Base-by-base conservation (phyloP, 192 early-diverging fungal species). In the Globomyces pollinis-pini region DNA sequence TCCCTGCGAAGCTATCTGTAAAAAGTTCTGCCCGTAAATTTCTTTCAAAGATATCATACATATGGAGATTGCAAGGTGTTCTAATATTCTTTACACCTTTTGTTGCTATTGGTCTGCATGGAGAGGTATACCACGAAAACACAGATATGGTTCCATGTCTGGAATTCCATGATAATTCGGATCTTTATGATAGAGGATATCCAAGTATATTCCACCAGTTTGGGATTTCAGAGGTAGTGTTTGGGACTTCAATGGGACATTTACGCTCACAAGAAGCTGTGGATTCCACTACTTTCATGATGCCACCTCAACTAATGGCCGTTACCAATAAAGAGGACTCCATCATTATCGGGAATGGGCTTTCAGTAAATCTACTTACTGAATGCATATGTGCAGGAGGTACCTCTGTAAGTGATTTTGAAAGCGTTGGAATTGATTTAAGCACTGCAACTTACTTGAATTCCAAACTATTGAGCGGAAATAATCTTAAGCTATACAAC, bases 271-370 rank as follows among this genome's bases (percentile, higher is more conserved):
- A 57, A 30, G 29, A 29, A 24, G 11, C 28, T 7, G 55, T 38
- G 11, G 24, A 36, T 44, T 15, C 24, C 28, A 31, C 55, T n/a
- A 31, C 55, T 16, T 26, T 57, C 26, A n/a, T 57, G 0, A 29
- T 41, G 5, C 8, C 55, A 26, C 55, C 55, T 3, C 55, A 57
- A 21, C 55, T 57, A 13, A 33, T 57, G 13, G 55, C 38, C 18
- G 15, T 38, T n/a, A 15, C 31, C 4, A 11, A 7, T 28, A 21
- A 33, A 1, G n/a, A n/a, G n/a, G 32, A 15, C 12, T 39, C 28
- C 0, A 32, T 33, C 15, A 57, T 57, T 11, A 15, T 20, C 3
- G 55, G 55, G 13, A 38, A 36, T 12, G 55, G 55, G 16, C 39
- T 41, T 44, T 12, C 28, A 16, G 16, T 38, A 6, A 29, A 13